Base-by-base conservation (phyloP, 352 stramenopile species). In the Globisporangium iwayamae region DNA sequence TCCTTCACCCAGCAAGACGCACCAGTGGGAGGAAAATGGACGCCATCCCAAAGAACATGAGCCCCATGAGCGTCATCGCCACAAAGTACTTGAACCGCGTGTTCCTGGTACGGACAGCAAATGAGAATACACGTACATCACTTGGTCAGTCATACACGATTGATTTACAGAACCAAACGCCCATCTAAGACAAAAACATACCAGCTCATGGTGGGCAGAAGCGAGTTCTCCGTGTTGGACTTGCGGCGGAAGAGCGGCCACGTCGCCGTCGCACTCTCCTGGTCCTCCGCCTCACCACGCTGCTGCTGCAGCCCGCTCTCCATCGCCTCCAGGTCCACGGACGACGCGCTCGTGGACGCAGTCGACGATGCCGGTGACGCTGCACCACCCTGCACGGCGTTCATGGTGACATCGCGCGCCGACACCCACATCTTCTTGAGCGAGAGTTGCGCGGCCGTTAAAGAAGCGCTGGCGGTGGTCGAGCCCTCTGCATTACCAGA, bases 31-130 rank as follows among this genome's bases (percentile, higher is more conserved):
- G 60, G 64, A 94, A 93, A 56, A 93, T 73, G 0, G 79, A 89
- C 43, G 83, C 79, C 83, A 94, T 92, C 71, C 81, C 84, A 48
- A 94, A 91, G 70, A 94, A 94, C 66, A 94, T 59, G 46, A 88
- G 69, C 0, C 76, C 76, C 52, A 93, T 81, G 56, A 94, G 73
- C 4, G 75, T 67, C 61, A 94, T 75, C 3, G 66, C 77, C 11
- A 94, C 81, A 83, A 94, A 94, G 59, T 88, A 88, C 60, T 91
- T 91, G 66, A 93, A 94, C 10, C 85, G 76, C 38, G 79, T 76
- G 56, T 90, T 85, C 81, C 83, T 90, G 34, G 5, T n/a, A n/a
- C 9, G 47, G 41, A 6, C 25, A 39, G 34, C 18, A 22, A 22
- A 60, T 43, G 28, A 38, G 10, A 45, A 45, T 13, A 14, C 38